A percentile compares a stretch with the other conserved stretches of the same genome.
phyloP scores from a whole-genome alignment of 2,329 filamentous ascomycete species.

The Hypomyces perniciosus region DNA sequence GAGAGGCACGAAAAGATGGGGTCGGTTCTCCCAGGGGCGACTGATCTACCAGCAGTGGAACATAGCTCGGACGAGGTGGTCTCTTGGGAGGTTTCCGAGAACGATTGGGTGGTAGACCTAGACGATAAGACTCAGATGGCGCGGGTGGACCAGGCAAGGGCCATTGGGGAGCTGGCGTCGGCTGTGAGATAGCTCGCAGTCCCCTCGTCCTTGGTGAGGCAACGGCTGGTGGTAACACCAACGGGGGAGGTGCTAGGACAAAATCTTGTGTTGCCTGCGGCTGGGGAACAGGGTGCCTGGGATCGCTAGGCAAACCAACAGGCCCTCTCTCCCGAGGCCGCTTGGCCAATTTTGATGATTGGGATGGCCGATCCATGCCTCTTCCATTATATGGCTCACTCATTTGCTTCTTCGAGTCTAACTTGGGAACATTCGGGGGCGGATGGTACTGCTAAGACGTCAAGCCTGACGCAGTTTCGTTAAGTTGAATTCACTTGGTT shows the following conservation, averaged over 20 bases:
- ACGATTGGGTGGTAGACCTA: conserved; percentile 45
- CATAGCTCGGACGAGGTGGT: conserved; percentile 53
- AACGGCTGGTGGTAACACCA: background rate
- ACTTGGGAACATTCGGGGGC: background rate
- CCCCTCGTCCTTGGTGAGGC: background rate
- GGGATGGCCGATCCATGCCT: conserved; percentile 42
- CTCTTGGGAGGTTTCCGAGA: conserved; percentile 47
- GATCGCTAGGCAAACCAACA: conserved; percentile 28
- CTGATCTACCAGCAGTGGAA: conserved; percentile 53
- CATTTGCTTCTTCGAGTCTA: conserved; percentile 37
- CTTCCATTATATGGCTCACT: conserved; percentile 50
- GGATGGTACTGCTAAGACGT: background rate
- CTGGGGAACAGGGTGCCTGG: conserved; percentile 5
- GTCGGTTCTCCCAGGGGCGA: conserved; percentile 51
- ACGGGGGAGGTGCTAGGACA: background rate
- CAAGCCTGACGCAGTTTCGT: background rate
- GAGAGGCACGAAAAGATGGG: conserved; percentile 39
- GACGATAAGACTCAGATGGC: conserved; percentile 36
- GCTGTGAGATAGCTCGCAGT: conserved; percentile 41
- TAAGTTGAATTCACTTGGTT: no score
- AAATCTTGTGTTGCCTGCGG: conserved; percentile 19
- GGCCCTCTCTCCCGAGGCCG: conserved; percentile 49
- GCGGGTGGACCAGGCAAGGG: conserved; percentile 39
- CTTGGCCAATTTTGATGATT: conserved; percentile 43
- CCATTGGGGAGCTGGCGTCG: conserved; percentile 49